phyloP scores from a whole-genome alignment of 1,284 basidiomycete genomes.

The Stygiomarasmius scandens region DNA sequence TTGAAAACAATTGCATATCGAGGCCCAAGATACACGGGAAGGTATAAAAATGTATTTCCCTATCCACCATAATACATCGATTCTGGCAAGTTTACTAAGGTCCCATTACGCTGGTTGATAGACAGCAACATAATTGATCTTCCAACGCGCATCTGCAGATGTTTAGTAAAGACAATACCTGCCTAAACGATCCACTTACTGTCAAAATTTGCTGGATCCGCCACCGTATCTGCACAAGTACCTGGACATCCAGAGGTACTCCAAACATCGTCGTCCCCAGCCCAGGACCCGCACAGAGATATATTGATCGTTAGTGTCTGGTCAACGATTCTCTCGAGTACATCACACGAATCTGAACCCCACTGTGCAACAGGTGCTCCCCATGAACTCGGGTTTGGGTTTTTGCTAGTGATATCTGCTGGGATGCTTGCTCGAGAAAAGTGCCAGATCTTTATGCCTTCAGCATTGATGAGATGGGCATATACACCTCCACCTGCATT shows the following conservation, averaged over 20 bases:
- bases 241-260: constrained; percentile 62
- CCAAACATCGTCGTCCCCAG: constrained; percentile 28
- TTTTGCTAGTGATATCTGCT: constrained; percentile 51
- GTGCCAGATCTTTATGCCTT: constrained; percentile 60
- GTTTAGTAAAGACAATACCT: too few species aligned
- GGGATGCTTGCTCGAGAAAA: constrained; percentile 58
- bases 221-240: constrained; percentile 67
- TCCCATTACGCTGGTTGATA: constrained; percentile 20
- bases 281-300: constrained; percentile 66
- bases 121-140: constrained; percentile 54
- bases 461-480: constrained; percentile 54
- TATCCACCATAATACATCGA: too few species aligned
- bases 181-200: constrained; percentile 48
- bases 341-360: constrained; percentile 54
- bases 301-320: constrained; percentile 43
- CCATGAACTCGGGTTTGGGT: constrained; percentile 56
- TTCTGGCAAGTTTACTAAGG: too few species aligned
- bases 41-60: too few species aligned
- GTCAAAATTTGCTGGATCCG: constrained; percentile 63
- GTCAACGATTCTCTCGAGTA: constrained; percentile 64
- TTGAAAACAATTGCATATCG: too few species aligned
- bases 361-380: constrained; percentile 53
- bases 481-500: constrained; percentile 60
- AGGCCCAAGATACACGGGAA: too few species aligned
- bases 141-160: constrained; percentile 55